Percentiles rank a stretch among this genome's conserved stretches.
Conservation (phyloP, 2,329 filamentous ascomycete species). For the Diatrype stigma region DNA sequence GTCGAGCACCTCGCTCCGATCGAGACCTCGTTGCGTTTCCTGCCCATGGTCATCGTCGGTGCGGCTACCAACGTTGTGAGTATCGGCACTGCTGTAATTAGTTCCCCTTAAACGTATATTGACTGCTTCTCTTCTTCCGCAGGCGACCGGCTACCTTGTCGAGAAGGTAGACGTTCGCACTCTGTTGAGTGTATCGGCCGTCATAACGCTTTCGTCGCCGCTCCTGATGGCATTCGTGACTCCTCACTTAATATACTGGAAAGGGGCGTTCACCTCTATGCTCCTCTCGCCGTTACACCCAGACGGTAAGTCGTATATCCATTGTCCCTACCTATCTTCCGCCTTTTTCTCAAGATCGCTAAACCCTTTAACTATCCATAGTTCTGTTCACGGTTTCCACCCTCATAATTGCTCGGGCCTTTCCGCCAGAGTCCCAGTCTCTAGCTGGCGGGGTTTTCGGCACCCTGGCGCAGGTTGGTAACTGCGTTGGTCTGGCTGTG, state of each 20-base stretch:
- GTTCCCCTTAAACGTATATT: constrained; percentile 18
- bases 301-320: neutral
- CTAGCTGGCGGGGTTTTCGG: constrained; percentile 61
- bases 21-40: constrained; percentile 42
- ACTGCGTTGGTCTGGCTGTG: constrained; percentile 3
- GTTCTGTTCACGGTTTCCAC: constrained; percentile 54
- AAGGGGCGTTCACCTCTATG: constrained; percentile 30
- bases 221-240: constrained; percentile 1
- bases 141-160: neutral
- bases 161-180: neutral
- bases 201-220: constrained; percentile 34
- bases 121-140: neutral
- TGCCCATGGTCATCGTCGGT: constrained; percentile 43
- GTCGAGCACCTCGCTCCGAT: constrained; percentile 42
- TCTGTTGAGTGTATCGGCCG: neutral
- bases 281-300: constrained; percentile 22
- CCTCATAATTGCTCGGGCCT: constrained; percentile 50
- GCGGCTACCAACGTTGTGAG: constrained; percentile 40
- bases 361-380: constrained; percentile 38
- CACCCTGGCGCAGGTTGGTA: constrained; percentile 52
- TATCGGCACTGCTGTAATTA: constrained; percentile 34
- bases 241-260: constrained; percentile 10
- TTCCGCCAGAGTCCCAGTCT: constrained; percentile 52
- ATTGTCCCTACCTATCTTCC: neutral
- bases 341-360: constrained; percentile 26